Evolutionary conservation across 495 filamentous ascomycete genomes (phyloP), one percentile per base, ranked within the genome.

Genomic region (Zalerion maritima): DNA sequence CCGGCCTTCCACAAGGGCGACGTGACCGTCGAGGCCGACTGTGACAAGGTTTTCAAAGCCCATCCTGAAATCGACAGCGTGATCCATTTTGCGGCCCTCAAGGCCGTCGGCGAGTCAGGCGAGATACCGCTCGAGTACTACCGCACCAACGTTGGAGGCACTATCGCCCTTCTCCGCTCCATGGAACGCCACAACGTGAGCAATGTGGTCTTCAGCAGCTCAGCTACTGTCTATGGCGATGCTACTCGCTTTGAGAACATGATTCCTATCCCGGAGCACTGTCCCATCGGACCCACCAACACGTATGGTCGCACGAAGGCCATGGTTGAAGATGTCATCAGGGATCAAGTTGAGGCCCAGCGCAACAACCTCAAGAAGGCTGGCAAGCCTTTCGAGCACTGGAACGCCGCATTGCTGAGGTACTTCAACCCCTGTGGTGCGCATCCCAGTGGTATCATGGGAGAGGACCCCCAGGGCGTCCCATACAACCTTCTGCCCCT

Each of bases 121-220:
- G 86, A 94, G 56, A 93, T 83, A 40, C 89, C 89, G 21, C 71
- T 94, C 43, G 89, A 97, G 60, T 97, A 97, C 69, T 97, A 93
- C 67, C 67, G 76, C 35, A 81, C 91, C 58, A 97, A 97, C 52
- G 91, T 96, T 36, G 80, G 81, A 50, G 91, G 89, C 51, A 81
- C 81, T 38, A 78, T 97, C 52, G 71, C 73, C 49, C 78, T 97
- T 16, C 72, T 97, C 28, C 69, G 75, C 28, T 75, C 75, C 38
- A 96, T 96, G 89, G 68, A 71, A 43, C 72, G 70, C 49, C 69
- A 93, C 60, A 75, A 86, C 62, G 85, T 94, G 36, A 67, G 70
- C 62, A 94, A 93, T 63, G 91, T 97, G 41, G 89, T 97, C 53
- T 97, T 97, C 64, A 73, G 55, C 13, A 61, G 59, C 46, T 93